Evolutionary conservation across 345 rosid species (phyloP).

Genomic region (Reutealis trisperma): DNA sequence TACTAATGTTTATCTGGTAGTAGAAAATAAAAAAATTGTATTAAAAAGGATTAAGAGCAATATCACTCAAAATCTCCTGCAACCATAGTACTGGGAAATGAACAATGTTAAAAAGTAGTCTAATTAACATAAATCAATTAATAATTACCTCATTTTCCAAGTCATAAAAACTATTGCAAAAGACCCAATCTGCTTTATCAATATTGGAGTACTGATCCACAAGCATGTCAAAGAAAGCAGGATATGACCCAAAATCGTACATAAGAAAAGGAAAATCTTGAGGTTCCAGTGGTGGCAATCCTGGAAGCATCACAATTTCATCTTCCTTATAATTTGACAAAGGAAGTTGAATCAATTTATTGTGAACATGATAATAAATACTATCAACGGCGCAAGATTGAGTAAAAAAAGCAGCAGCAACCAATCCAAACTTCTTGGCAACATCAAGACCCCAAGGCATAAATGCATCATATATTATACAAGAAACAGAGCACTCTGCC

Average conservation of each 20-base stretch:
- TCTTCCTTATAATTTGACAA: conserved; percentile 5
- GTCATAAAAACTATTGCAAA: conserved; percentile 30
- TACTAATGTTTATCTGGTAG: no score
- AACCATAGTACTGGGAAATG: no score
- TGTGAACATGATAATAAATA: conserved; percentile 34
- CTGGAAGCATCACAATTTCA: conserved; percentile 20
- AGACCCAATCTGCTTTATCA: conserved; percentile 31
- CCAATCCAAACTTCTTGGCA: conserved; percentile 27
- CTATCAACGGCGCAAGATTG: conserved; percentile 38
- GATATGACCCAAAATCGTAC: conserved; percentile 24
- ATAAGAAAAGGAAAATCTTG: conserved; percentile 37
- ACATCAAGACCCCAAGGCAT: conserved; percentile 36
- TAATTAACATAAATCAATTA: no score
- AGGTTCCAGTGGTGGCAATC: conserved; percentile 27
- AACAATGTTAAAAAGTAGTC: no score
- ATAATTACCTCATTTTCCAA: conserved; percentile 33
- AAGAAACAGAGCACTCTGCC: conserved; percentile 11
- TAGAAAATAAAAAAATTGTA: no score
- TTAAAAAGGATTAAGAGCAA: no score
- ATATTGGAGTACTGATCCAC: conserved; percentile 33
- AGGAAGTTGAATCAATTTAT: conserved; percentile 17
- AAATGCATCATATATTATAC: conserved; percentile 22
- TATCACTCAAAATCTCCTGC: no score
- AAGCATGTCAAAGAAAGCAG: conserved; percentile 17
- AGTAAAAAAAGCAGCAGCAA: conserved; percentile 30